Conservation (phyloP, 805 yeast species). For the Candida corydali region DNA sequence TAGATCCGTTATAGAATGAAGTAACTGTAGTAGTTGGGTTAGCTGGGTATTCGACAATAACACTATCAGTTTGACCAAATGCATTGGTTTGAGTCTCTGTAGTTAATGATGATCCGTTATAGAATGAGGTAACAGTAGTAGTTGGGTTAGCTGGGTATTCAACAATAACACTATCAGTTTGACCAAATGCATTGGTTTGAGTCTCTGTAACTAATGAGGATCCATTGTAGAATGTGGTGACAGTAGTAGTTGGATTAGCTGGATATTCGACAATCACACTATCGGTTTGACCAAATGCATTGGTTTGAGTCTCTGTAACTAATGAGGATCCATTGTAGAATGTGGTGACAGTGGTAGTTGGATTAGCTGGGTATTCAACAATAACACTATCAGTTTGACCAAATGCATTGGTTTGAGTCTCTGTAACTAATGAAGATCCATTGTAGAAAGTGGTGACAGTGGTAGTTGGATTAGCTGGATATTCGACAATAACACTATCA, state of each 20-base stretch:
- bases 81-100: not conserved
- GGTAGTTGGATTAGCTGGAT: slow-evolving; percentile 1
- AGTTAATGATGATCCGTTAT: slow-evolving; percentile 9
- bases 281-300: not conserved
- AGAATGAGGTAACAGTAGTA: slow-evolving; percentile 8
- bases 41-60: slow-evolving; percentile 1
- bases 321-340: not conserved
- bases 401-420: slow-evolving; percentile 4
- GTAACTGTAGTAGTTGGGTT: not conserved
- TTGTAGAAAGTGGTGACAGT: not conserved
- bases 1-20: not conserved
- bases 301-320: not conserved
- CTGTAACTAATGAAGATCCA: not conserved
- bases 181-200: not conserved
- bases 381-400: slow-evolving; percentile 8
- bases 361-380: not conserved
- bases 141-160: slow-evolving; percentile 7
- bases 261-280: slow-evolving; percentile 19
- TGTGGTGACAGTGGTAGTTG: not conserved
- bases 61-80: not conserved
- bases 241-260: slow-evolving; percentile 9
- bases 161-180: not conserved
- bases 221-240: not conserved
- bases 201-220: slow-evolving; percentile 6
- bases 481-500: slow-evolving; percentile 12